Conservation (phyloP, 805 yeast genomes). For the Peterozyma xylosa region DNA sequence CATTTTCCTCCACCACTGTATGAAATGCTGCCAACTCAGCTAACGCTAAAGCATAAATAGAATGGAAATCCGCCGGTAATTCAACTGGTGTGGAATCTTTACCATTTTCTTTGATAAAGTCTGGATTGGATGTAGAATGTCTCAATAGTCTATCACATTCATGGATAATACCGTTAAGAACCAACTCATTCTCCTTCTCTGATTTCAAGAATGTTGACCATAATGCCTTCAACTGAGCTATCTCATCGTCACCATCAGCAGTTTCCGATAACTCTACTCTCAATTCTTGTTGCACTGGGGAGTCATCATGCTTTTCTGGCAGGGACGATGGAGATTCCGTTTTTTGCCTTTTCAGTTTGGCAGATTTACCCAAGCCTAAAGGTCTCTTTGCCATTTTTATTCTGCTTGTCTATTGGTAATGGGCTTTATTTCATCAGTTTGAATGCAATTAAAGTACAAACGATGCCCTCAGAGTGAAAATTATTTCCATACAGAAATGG, state of each 20-base stretch:
- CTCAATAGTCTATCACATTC: conserved; percentile 81
- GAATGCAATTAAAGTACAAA: too few relatives aligned
- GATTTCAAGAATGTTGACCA: conserved; percentile 57
- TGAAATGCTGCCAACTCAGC: conserved; percentile 57
- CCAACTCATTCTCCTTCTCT: conserved; percentile 53
- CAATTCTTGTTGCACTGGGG: conserved; percentile 25
- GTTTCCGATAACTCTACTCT: conserved; percentile 65
- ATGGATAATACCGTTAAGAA: conserved; percentile 80
- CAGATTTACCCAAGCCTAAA: conserved; percentile 53
- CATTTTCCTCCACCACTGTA: conserved; percentile 15
- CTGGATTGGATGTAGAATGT: conserved; percentile 24
- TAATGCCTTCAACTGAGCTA: conserved; percentile 67
- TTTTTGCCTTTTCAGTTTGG: conserved; percentile 36
- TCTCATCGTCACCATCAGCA: conserved; percentile 68
- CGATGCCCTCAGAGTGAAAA: too few relatives aligned
- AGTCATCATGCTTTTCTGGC: conserved; percentile 4
- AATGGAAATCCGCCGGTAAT: conserved; percentile 50
- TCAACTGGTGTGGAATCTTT: conserved; percentile 13
- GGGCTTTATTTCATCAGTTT: too few relatives aligned
- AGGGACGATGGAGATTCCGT: background rate
- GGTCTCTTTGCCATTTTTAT: conserved; percentile 53
- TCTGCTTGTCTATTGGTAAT: background rate
- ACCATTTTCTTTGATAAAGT: conserved; percentile 11
- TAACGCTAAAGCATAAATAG: conserved; percentile 67
- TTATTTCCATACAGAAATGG: too few relatives aligned